Evolutionary conservation across 2,329 filamentous ascomycete species (phyloP).

Genomic region (Cladosporium halotolerans): DNA sequence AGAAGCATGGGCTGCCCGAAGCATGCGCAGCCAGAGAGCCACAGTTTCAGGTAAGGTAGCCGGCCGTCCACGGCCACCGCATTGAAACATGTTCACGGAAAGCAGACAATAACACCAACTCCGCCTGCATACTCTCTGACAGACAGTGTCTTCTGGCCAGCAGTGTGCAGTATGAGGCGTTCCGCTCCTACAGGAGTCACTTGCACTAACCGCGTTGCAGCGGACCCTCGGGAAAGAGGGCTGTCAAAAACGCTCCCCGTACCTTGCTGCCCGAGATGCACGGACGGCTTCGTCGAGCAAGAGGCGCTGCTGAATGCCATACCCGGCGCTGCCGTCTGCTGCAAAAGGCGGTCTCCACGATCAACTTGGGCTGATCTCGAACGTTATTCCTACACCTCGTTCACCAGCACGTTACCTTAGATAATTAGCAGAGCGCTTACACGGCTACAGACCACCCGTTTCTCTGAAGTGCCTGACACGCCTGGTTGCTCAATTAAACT

Average conservation of each 20-base stretch:
- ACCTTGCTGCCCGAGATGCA: neutral
- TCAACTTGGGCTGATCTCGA: too few relatives aligned
- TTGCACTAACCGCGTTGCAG: neutral
- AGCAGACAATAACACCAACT: neutral
- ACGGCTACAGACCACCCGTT: neutral
- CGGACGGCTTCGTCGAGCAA: neutral
- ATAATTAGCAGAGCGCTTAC: neutral
- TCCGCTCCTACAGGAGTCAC: neutral
- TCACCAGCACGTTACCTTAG: neutral
- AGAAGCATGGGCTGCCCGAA: constrained; percentile 8
- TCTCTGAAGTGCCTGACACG: too few relatives aligned
- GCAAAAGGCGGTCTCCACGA: neutral
- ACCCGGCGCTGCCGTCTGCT: neutral
- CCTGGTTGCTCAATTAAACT: neutral
- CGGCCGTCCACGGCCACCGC: neutral
- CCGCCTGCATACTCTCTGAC: constrained; percentile 2
- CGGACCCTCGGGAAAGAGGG: neutral
- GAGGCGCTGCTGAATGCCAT: neutral
- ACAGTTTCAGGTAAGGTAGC: constrained; percentile 9
- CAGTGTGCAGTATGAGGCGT: neutral
- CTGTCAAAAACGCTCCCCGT: neutral
- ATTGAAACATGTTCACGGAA: neutral
- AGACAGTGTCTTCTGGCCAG: neutral
- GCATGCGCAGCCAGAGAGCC: constrained; percentile 8
- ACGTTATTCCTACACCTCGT: neutral